Conservation (phyloP, 495 filamentous ascomycete species). For the Neurospora sp. region DNA sequence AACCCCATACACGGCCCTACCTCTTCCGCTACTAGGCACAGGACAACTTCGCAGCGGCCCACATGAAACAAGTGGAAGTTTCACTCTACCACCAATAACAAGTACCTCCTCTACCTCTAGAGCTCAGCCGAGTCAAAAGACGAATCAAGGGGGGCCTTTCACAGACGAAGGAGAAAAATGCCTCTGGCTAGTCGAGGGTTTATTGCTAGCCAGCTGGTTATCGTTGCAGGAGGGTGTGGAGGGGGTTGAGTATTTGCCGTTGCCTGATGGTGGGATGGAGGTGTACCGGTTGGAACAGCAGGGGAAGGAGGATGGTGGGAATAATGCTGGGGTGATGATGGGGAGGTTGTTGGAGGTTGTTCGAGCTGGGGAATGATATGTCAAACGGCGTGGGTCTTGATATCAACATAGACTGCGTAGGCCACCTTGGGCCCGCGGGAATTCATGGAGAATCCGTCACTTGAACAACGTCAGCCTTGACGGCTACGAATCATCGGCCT, state of each 20-base stretch:
- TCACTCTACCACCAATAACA: too few species aligned
- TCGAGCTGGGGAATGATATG: too few species aligned
- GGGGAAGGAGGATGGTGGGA: background rate
- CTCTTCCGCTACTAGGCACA: too few species aligned
- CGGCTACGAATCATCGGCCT: too few species aligned
- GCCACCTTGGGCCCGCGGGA: too few species aligned
- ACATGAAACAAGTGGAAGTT: too few species aligned
- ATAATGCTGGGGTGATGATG: background rate
- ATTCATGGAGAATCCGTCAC: too few species aligned
- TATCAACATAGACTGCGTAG: too few species aligned
- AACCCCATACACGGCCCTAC: background rate
- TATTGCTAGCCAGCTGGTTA: conserved; percentile 6
- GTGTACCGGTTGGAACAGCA: background rate
- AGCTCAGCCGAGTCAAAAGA: background rate
- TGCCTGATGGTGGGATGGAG: background rate
- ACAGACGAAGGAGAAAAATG: conserved; percentile 4
- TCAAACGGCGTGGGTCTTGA: too few species aligned
- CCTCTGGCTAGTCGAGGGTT: conserved; percentile 8
- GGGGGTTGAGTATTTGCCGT: conserved; percentile 10
- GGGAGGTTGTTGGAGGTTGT: conserved; percentile 6
- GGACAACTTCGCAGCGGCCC: too few species aligned
- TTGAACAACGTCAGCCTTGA: too few species aligned
- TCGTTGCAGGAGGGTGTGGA: conserved; percentile 4
- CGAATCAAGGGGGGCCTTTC: background rate
- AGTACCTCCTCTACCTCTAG: background rate